A percentile compares a stretch with the other conserved stretches of the same genome.
phyloP scores from a whole-genome alignment of 1,284 basidiomycete species.

The Naganishia sp. region DNA sequence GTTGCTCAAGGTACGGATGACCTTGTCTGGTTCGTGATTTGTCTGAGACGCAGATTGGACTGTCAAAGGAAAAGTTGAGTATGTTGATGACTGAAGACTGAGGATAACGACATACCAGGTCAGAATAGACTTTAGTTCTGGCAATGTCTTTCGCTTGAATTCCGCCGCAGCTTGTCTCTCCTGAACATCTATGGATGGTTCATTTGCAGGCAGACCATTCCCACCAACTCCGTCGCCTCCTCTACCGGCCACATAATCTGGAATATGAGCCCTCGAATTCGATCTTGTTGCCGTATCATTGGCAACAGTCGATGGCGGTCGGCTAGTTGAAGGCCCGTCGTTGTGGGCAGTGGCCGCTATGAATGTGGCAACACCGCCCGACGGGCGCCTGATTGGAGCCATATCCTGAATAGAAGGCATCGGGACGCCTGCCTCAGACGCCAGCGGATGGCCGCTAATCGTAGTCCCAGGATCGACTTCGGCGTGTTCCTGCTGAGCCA shows the following conservation, averaged over 20 bases:
- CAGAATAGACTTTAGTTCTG: constrained; percentile 37
- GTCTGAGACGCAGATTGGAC: constrained; percentile 54
- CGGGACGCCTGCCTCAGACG: constrained; percentile 16
- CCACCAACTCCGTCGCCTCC: constrained; percentile 41
- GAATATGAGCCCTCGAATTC: constrained; percentile 25
- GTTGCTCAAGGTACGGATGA: constrained; percentile 50
- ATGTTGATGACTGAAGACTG: not conserved
- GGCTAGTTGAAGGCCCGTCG: not conserved
- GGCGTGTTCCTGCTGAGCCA: not conserved
- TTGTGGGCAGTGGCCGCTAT: not conserved
- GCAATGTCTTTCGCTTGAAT: constrained; percentile 33
- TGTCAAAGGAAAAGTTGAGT: not conserved
- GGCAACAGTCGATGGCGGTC: constrained; percentile 10
- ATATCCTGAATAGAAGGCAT: constrained; percentile 21
- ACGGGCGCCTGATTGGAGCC: constrained; percentile 18
- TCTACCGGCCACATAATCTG: constrained; percentile 39
- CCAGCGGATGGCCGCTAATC: constrained; percentile 30
- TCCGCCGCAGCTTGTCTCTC: constrained; percentile 19
- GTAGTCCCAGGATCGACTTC: not conserved
- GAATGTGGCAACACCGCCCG: constrained; percentile 3
- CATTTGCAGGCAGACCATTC: constrained; percentile 27
- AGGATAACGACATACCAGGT: constrained; percentile 36
- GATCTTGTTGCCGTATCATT: constrained; percentile 3
- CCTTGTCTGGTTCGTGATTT: constrained; percentile 37
- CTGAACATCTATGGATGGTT: constrained; percentile 2